Conservation (phyloP, 257 asterid genomes). For the Lycium barbarum region DNA sequence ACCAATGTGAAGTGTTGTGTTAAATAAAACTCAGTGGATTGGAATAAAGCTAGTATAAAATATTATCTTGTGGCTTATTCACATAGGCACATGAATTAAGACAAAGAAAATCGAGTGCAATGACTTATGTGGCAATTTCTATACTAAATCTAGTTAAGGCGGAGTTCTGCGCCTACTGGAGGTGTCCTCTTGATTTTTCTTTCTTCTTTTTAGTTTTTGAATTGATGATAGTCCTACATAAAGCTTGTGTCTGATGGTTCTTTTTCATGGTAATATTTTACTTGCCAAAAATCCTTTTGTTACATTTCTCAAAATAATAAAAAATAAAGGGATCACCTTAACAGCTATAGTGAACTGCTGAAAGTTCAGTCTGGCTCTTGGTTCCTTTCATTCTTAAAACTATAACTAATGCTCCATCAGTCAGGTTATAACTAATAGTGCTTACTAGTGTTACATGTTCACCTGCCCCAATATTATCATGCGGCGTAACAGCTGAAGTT, state of each 20-base stretch:
- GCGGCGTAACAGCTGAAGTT: neutral
- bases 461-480: neutral
- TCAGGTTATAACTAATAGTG: neutral
- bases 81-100: neutral
- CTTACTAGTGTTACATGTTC: neutral
- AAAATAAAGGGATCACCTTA: neutral
- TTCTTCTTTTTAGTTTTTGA: neutral
- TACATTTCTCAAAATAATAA: too few relatives aligned
- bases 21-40: neutral
- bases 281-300: neutral
- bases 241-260: neutral
- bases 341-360: neutral
- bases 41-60: neutral
- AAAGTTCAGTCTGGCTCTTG: slow-evolving; percentile 16
- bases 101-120: neutral
- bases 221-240: neutral
- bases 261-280: neutral
- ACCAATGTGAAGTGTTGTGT: neutral
- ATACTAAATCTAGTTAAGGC: neutral
- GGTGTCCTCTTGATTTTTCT: neutral
- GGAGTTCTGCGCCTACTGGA: neutral
- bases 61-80: neutral
- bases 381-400: neutral
- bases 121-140: neutral
- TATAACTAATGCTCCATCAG: neutral